Evolutionary conservation across 176 grass and related monocot genomes (phyloP).

Genomic region (Guadua angustifolia): DNA sequence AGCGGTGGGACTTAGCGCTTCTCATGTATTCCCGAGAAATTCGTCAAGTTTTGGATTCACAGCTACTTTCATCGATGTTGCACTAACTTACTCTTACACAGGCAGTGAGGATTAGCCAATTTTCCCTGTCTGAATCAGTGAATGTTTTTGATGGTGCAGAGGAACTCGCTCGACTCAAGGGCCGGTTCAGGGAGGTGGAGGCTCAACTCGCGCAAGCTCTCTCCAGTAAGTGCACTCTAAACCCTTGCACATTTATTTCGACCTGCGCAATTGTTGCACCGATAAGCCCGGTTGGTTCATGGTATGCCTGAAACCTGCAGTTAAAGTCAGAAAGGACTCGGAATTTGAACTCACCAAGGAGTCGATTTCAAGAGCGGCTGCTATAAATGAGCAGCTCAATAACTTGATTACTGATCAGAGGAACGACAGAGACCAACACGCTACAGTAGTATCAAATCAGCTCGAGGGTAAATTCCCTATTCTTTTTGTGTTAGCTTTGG

Average conservation of each 20-base stretch:
- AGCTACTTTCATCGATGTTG: neutral
- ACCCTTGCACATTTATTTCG: neutral
- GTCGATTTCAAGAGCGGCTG: conserved; percentile 33
- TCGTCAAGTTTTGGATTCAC: neutral
- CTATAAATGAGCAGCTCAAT: conserved; percentile 43
- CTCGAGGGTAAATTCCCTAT: conserved; percentile 44
- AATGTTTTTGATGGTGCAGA: conserved; percentile 44
- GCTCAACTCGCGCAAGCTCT: conserved; percentile 42
- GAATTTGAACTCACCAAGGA: conserved; percentile 17
- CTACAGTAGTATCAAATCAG: conserved; percentile 42
- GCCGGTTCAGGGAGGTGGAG: conserved; percentile 42
- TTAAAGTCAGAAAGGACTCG: conserved; percentile 43
- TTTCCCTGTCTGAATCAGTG: neutral
- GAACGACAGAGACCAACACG: conserved; percentile 34
- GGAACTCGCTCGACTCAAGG: conserved; percentile 48
- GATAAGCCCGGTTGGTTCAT: neutral
- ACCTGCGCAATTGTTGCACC: neutral
- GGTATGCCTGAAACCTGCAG: conserved; percentile 44
- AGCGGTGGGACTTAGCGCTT: neutral
- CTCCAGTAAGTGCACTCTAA: conserved; percentile 40
- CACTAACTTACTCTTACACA: neutral
- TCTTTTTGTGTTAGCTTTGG: neutral
- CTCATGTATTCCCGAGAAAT: neutral
- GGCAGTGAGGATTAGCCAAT: neutral
- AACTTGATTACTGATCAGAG: conserved; percentile 29